phyloP scores from a whole-genome alignment of 2,329 filamentous ascomycete species.

The Neofusicoccum parvum region DNA sequence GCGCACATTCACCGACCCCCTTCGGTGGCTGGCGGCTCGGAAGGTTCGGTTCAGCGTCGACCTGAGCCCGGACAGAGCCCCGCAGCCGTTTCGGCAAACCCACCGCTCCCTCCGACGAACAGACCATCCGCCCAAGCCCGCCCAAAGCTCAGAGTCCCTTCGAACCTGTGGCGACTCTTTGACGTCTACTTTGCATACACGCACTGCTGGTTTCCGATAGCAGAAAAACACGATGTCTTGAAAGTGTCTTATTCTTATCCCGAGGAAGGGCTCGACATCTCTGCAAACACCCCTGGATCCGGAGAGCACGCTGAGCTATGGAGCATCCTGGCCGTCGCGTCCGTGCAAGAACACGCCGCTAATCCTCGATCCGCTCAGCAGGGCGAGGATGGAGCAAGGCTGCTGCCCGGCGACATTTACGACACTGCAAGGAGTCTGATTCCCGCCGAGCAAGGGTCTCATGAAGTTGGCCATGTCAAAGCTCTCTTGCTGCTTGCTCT shows the following conservation, averaged over 20 bases:
- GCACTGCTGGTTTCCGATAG: constrained; percentile 74
- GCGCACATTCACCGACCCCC: background rate
- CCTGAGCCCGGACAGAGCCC: constrained; percentile 1
- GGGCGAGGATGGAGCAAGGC: constrained; percentile 11
- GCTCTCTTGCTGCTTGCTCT: constrained; percentile 57
- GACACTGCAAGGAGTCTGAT: constrained; percentile 33
- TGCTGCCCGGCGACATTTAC: constrained; percentile 30
- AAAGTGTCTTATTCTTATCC: constrained; percentile 60
- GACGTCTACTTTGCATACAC: constrained; percentile 76
- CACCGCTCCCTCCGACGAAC: background rate
- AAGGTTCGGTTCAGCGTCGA: constrained; percentile 2
- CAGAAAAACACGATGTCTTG: constrained; percentile 66
- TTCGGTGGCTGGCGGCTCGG: constrained; percentile 1
- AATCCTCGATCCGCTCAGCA: constrained; percentile 7
- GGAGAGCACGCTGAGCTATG: constrained; percentile 49
- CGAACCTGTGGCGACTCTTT: constrained; percentile 62
- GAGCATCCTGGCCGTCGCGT: constrained; percentile 47
- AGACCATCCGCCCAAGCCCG: background rate
- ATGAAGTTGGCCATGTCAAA: constrained; percentile 45
- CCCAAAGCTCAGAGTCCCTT: constrained; percentile 46
- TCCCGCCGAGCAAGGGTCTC: constrained; percentile 33
- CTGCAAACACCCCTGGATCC: constrained; percentile 29
- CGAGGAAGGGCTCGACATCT: constrained; percentile 41
- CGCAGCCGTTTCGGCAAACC: background rate
- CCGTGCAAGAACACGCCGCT: constrained; percentile 31